Base-by-base conservation (phyloP, 2,329 filamentous ascomycete genomes). In the Exophiala oligosperma region DNA sequence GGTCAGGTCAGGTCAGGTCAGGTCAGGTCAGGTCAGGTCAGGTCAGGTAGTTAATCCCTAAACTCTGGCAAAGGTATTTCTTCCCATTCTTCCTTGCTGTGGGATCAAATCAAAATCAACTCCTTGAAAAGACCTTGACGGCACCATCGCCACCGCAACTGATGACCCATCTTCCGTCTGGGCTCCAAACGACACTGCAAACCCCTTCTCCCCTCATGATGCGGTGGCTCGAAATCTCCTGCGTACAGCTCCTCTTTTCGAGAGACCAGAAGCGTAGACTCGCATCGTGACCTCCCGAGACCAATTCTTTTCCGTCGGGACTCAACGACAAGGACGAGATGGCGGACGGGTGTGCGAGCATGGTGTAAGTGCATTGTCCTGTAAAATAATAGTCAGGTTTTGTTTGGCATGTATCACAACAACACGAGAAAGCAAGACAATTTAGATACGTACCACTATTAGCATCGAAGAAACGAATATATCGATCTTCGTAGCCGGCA, bases 341-440 rank as follows among this genome's bases (percentile, higher is more conserved):
- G 56, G 94, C 88, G 2, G 92, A 89, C 0, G 94, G 92, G 68
- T 99, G 94, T 4, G 94, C 94, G 59, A 97, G 85, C 94, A 99
- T 99, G 69, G 90, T 95, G 76, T 99, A 99, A 64, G 94, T 97
- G 77, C 92, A 97, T 91, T 99, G 94, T 57, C 94, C 94, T 97
- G 65, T 53, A 11, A 21, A 32, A 29, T 5, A 29, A 29, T 9
- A 61, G 56, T 60, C 54, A 64, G 70, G 49, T 28, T 23, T 35
- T 35, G 6, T 2, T 5, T 17, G 17, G 17, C 17, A 17, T 17
- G 17, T 17, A 17, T 35, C 9, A 2, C 32, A 9, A 35, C 8
- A 9, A 11, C 11, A 9, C 7, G 32, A 11, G 32, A 35, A 35
- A 5, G 32, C 2, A 5, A 35, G 11, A 35, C 7, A 17, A 17